Conservation (phyloP, 495 filamentous ascomycete species). For the Hypoxylon subgilvum region DNA sequence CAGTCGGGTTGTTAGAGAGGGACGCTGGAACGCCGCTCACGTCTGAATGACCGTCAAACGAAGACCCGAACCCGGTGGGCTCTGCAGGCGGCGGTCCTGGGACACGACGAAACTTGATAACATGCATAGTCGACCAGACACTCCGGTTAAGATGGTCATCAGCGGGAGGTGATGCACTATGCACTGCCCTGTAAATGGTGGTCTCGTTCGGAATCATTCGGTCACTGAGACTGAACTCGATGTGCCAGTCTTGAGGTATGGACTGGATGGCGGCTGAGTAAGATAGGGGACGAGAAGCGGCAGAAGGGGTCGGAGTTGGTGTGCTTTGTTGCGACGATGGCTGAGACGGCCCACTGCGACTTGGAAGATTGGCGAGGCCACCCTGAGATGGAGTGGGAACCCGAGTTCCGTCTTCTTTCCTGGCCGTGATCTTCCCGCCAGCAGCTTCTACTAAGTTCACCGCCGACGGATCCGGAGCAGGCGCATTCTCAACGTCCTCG, state of each 20-base stretch:
- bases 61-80: constrained; percentile 65
- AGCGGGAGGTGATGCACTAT: constrained; percentile 69
- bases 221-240: constrained; percentile 90
- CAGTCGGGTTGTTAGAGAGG: constrained; percentile 80
- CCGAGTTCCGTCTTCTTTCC: constrained; percentile 91
- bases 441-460: constrained; percentile 92
- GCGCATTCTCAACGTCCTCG: constrained; percentile 78
- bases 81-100: constrained; percentile 87
- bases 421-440: constrained; percentile 91
- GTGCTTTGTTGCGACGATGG: constrained; percentile 55
- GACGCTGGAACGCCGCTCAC: constrained; percentile 71
- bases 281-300: constrained; percentile 64
- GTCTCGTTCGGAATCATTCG: constrained; percentile 87
- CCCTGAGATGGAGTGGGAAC: constrained; percentile 85
- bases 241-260: constrained; percentile 93
- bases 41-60: constrained; percentile 50
- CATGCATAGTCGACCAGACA: constrained; percentile 87
- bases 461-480: constrained; percentile 76
- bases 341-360: constrained; percentile 56
- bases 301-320: constrained; percentile 55
- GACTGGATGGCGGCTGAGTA: constrained; percentile 83
- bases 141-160: constrained; percentile 73
- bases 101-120: constrained; percentile 89
- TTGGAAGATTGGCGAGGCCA: constrained; percentile 38
- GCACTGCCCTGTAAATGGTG: constrained; percentile 94